phyloP scores from a whole-genome alignment of 108 stramenopile genomes.

The Nitzschia putrida region DNA sequence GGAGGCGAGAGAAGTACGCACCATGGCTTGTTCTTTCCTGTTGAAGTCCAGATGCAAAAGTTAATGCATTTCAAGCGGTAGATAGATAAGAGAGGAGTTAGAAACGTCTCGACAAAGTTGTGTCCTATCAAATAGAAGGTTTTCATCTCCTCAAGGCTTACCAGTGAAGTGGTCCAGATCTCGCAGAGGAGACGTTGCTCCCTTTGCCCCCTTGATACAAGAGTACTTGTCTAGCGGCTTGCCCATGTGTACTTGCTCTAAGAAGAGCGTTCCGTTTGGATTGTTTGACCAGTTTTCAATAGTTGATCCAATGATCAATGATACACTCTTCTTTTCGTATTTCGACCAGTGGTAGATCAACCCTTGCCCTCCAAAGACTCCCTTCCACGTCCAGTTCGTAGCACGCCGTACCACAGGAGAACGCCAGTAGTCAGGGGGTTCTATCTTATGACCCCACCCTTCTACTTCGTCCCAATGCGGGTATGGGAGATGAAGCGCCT shows the following conservation, averaged over 20 bases:
- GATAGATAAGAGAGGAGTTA: too few species aligned
- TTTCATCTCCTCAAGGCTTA: background rate
- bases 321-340: slow-evolving; percentile 32
- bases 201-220: too few species aligned
- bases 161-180: slow-evolving; percentile 55
- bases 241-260: background rate
- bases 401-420: background rate
- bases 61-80: too few species aligned
- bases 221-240: too few species aligned
- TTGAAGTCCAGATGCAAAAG: too few species aligned
- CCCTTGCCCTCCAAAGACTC: slow-evolving; percentile 53
- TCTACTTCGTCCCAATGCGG: slow-evolving; percentile 33
- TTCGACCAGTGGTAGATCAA: slow-evolving; percentile 41
- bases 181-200: slow-evolving; percentile 25
- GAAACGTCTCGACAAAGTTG: too few species aligned
- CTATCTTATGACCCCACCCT: slow-evolving; percentile 38
- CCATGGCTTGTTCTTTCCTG: too few species aligned
- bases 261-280: slow-evolving; percentile 3
- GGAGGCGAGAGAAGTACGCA: too few species aligned
- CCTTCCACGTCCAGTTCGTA: slow-evolving; percentile 47
- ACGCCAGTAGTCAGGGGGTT: slow-evolving; percentile 22
- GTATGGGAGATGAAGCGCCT: slow-evolving; percentile 17
- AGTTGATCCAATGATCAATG: slow-evolving; percentile 20
- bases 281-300: slow-evolving; percentile 32
- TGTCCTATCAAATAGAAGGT: too few species aligned